phyloP scores from a whole-genome alignment of 1,284 basidiomycete genomes.

The Ganoderma lingzhi region DNA sequence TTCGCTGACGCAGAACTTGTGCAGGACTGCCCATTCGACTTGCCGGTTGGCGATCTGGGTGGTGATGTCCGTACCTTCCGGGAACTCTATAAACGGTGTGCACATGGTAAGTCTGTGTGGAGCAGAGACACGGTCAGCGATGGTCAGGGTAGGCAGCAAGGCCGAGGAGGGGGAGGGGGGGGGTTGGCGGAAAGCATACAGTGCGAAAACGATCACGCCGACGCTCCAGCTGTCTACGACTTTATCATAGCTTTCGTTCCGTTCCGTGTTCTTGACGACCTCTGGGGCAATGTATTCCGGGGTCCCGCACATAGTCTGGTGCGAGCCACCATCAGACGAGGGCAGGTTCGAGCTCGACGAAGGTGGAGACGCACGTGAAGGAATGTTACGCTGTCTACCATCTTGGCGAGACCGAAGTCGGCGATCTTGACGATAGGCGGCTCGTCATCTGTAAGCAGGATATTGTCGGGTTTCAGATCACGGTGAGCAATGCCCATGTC shows the following conservation, averaged over 20 bases:
- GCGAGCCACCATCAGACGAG: background rate
- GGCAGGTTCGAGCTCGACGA: background rate
- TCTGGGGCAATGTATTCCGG: constrained; percentile 19
- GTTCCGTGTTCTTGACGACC: background rate
- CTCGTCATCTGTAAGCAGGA: constrained; percentile 71
- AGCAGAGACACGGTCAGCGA: no score
- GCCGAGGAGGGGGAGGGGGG: background rate
- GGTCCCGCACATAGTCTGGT: constrained; percentile 18
- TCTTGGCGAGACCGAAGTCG: constrained; percentile 93
- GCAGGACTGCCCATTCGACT: constrained; percentile 70
- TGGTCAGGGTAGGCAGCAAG: background rate
- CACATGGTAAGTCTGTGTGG: constrained; percentile 68
- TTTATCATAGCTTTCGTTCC: constrained; percentile 13
- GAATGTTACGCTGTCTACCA: constrained; percentile 78
- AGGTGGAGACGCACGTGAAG: constrained; percentile 55
- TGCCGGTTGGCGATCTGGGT: constrained; percentile 60
- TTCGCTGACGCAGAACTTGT: constrained; percentile 26
- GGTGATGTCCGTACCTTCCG: constrained; percentile 58
- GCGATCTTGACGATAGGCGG: constrained; percentile 84
- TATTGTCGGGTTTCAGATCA: constrained; percentile 93
- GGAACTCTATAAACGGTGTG: constrained; percentile 76
- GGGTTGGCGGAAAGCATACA: constrained; percentile 2
- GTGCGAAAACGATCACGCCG: constrained; percentile 15
- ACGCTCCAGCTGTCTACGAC: constrained; percentile 21
- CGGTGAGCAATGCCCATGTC: constrained; percentile 82